Conservation (phyloP, 768 basidiomycete species). For the Boletellus ananas region DNA sequence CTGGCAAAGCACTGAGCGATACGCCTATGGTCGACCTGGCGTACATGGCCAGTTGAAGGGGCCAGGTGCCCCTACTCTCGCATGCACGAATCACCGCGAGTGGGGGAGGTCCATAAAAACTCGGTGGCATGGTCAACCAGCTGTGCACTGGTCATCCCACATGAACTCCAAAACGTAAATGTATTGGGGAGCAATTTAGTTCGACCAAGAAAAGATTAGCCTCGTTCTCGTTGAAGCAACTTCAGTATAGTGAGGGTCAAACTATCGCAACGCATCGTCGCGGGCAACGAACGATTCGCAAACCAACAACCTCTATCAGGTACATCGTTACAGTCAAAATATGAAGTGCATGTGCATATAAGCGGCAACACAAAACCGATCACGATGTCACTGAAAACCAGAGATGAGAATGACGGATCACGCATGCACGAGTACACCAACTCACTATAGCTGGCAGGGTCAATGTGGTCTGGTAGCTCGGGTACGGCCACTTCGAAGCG, state of each 20-base stretch:
- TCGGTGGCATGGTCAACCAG: too few species aligned
- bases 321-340: conserved; percentile 24
- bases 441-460: conserved; percentile 93
- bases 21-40: too few species aligned
- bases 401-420: background rate
- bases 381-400: conserved; percentile 41
- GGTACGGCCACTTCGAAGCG: conserved; percentile 97
- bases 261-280: conserved; percentile 3
- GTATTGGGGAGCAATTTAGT: too few species aligned
- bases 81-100: too few species aligned
- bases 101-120: too few species aligned
- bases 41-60: too few species aligned
- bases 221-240: background rate
- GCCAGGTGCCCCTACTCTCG: too few species aligned
- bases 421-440: conserved; percentile 16
- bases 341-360: conserved; percentile 6
- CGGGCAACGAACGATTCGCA: background rate
- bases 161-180: too few species aligned
- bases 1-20: too few species aligned
- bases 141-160: too few species aligned
- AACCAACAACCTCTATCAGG: conserved; percentile 9
- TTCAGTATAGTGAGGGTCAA: background rate
- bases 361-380: conserved; percentile 22
- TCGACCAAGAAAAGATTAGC: too few species aligned
- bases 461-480: conserved; percentile 90